Evolutionary conservation across 192 early-diverging fungal genomes (phyloP), one percentile per base, ranked within the genome.

Genomic region (Coemansia reversa): DNA sequence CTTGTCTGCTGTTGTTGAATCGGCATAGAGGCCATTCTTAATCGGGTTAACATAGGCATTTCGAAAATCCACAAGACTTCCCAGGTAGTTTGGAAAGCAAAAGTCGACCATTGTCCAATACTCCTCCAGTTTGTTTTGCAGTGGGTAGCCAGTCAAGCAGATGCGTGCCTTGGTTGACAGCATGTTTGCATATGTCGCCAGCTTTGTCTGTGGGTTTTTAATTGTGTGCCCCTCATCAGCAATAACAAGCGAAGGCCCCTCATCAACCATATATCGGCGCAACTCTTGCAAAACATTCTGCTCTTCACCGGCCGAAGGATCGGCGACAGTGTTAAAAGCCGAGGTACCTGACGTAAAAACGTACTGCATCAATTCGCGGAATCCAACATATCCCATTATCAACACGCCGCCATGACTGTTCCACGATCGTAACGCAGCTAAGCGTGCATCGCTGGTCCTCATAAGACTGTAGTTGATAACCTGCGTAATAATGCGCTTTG

Each of bases 151-250:
- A 1, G 94, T 94, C 62, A 96, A 63, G 49, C 87, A 88, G 22
- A 96, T 68, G 35, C 92, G 76, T 6, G 83, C 81, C 5, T 56
- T 71, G 1, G 90, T 91, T 28, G 74, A 22, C 1, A 94, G 60
- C 28, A 60, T 47, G 7, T 55, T 72, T 23, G 62, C 63, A 12
- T 63, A 32, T n/a, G 54, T 47, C 3, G 67, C 55, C 39, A 81
- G 58, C 32, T 63, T 42, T 23, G 79, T 54, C 32, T 65, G 50
- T 18, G 66, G 28, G 57, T 84, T 91, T 52, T 91, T 91, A 54
- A 92, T 83, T n/a, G 63, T 65, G 72, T 96, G 94, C 3, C 87
- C 91, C 77, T 96, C 93, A 71, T 96, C 94, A 1, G 87, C 85
- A 27, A 96, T 81, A 0, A 91, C 72, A 6, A 96, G 56, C 22